Percentiles rank a stretch among this genome's conserved stretches.
These are phyloP conservation scores for Epichloe gansuensis DNA, from an alignment of 2,329 filamentous ascomycete genomes.

Conservation along the genomic window DNA sequence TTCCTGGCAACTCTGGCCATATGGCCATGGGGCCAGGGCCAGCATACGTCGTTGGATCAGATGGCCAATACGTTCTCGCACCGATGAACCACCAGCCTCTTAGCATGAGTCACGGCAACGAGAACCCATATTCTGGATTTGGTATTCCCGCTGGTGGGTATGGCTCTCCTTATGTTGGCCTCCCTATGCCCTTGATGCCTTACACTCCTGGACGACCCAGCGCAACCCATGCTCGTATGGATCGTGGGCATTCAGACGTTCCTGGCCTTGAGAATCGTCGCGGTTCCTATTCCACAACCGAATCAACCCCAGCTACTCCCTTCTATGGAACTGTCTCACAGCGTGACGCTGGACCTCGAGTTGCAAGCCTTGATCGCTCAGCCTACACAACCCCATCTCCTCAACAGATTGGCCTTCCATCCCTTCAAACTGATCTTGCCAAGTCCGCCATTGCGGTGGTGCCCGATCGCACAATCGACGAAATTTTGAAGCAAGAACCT, in stretches of 20 bases:
- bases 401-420: slow-evolving; percentile 38
- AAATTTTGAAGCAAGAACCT: slow-evolving; percentile 63
- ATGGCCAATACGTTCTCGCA: slow-evolving; percentile 27
- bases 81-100: slow-evolving; percentile 24
- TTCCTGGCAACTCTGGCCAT: slow-evolving; percentile 17
- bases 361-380: slow-evolving; percentile 48
- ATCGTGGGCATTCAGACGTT: slow-evolving; percentile 39
- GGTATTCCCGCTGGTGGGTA: slow-evolving; percentile 21
- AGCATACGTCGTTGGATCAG: slow-evolving; percentile 25
- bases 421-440: slow-evolving; percentile 26
- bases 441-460: slow-evolving; percentile 30
- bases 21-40: slow-evolving; percentile 23
- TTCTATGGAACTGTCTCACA: slow-evolving; percentile 48
- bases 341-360: slow-evolving; percentile 46
- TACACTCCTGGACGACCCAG: slow-evolving; percentile 40
- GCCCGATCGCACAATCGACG: slow-evolving; percentile 44
- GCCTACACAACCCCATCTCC: slow-evolving; percentile 57
- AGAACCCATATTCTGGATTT: slow-evolving; percentile 22
- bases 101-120: slow-evolving; percentile 22
- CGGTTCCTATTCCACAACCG: slow-evolving; percentile 55
- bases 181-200: slow-evolving; percentile 31
- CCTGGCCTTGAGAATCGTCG: slow-evolving; percentile 53
- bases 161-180: slow-evolving; percentile 24
- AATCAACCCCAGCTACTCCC: slow-evolving; percentile 54
- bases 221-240: slow-evolving; percentile 32